A percentile compares a stretch with the other conserved stretches of the same genome.
Conservation (phyloP, 371 early-diverging fungal species). For the Chytridiales sp. region DNA sequence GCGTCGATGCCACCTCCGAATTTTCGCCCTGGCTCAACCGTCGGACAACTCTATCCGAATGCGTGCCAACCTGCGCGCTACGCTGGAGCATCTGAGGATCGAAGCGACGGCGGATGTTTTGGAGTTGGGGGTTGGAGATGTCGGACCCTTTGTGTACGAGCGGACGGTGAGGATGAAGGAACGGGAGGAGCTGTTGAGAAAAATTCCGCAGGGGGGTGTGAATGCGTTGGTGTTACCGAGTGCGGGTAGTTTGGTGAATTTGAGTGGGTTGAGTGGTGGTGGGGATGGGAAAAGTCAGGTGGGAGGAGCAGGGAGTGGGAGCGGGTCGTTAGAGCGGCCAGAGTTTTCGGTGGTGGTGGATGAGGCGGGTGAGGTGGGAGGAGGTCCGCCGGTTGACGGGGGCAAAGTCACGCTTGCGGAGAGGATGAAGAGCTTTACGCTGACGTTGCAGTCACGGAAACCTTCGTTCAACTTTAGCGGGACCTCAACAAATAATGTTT, state of each 20-base stretch:
- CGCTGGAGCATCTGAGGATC: constrained; percentile 29
- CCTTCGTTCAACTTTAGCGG: no score
- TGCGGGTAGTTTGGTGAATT: not conserved
- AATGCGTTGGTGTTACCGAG: constrained; percentile 9
- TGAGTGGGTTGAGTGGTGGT: not conserved
- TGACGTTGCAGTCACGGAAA: no score
- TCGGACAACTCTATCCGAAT: constrained; percentile 24
- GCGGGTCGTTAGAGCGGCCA: no score
- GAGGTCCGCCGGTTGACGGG: no score
- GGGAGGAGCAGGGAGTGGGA: no score
- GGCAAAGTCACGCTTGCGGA: no score
- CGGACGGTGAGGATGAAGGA: constrained; percentile 24
- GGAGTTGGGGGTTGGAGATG: constrained; percentile 27
- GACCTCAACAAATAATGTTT: no score
- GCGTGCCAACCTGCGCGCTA: constrained; percentile 13
- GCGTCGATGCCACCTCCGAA: constrained; percentile 30
- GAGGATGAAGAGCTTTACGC: no score
- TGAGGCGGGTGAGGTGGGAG: no score
- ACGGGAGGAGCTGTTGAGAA: constrained; percentile 11
- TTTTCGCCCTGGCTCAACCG: constrained; percentile 34
- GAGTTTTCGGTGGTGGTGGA: not conserved
- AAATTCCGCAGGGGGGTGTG: not conserved
- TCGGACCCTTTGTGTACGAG: constrained; percentile 24
- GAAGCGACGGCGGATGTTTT: constrained; percentile 32
- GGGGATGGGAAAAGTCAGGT: not conserved